Percentiles rank a stretch among this genome's conserved stretches.
Conservation (phyloP, 164 flowering plant species). For the Aristolochia fimbriata region DNA sequence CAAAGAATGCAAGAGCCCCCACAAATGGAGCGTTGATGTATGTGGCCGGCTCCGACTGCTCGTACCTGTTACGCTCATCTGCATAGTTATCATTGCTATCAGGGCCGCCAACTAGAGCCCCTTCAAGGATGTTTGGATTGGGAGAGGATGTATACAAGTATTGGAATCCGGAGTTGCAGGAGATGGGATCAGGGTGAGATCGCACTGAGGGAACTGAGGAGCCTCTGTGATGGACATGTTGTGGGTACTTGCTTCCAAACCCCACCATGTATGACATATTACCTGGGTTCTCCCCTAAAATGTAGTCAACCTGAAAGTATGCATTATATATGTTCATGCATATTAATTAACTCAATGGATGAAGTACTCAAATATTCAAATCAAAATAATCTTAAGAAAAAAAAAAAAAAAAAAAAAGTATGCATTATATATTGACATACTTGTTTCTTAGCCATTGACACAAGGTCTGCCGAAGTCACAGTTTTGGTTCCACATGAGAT, state of each 20-base stretch:
- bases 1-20: constrained; percentile 4
- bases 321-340: too few species aligned
- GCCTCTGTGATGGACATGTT: constrained; percentile 74
- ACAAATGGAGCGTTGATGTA: constrained; percentile 7
- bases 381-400: neutral
- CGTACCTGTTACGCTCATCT: constrained; percentile 62
- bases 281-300: constrained; percentile 67
- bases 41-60: constrained; percentile 85
- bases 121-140: constrained; percentile 63
- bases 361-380: neutral
- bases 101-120: constrained; percentile 89
- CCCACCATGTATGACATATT: constrained; percentile 91
- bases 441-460: constrained; percentile 62
- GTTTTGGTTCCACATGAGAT: constrained; percentile 42
- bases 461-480: constrained; percentile 36
- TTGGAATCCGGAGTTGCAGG: constrained; percentile 53
- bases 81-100: constrained; percentile 47
- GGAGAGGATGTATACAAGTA: constrained; percentile 47
- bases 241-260: constrained; percentile 59
- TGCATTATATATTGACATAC: neutral
- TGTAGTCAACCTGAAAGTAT: constrained; percentile 46
- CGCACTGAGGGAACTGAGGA: constrained; percentile 69
- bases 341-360: neutral
- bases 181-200: constrained; percentile 41
- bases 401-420: neutral